Conservation (phyloP, 371 early-diverging fungal species). For the Haplosporangium sp. region DNA sequence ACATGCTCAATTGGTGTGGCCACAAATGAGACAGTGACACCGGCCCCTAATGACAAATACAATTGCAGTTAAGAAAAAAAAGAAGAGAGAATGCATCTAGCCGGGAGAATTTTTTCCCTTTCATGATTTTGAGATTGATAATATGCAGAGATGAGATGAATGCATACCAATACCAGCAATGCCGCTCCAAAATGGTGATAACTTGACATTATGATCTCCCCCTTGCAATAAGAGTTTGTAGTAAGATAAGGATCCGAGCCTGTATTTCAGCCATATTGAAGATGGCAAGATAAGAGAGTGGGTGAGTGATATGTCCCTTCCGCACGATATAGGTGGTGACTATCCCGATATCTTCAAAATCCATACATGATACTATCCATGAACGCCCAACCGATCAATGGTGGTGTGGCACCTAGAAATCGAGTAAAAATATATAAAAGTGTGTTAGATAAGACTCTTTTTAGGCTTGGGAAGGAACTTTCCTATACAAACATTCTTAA, state of each 20-base stretch:
- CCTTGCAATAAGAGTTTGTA: constrained; percentile 79
- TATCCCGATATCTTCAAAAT: not conserved
- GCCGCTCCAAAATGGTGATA: constrained; percentile 77
- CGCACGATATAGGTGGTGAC: too few species aligned
- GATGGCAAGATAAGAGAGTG: not conserved
- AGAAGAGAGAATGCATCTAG: not conserved
- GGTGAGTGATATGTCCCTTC: not conserved
- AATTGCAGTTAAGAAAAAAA: not conserved
- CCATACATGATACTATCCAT: constrained; percentile 88
- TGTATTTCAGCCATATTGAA: constrained; percentile 25
- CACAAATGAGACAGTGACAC: constrained; percentile 88
- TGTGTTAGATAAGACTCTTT: not conserved
- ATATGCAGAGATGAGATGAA: not conserved
- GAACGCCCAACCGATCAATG: constrained; percentile 92
- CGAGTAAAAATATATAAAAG: not conserved
- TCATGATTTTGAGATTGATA: not conserved
- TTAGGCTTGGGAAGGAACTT: not conserved
- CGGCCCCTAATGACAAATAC: constrained; percentile 70
- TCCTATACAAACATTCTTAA: not conserved
- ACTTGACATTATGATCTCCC: constrained; percentile 66
- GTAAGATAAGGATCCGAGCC: constrained; percentile 88
- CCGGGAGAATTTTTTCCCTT: not conserved
- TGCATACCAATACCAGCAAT: constrained; percentile 72
- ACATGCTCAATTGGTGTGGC: constrained; percentile 93
- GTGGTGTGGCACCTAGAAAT: constrained; percentile 85